These are phyloP conservation scores for Claviceps humidiphila DNA, from an alignment of 2,329 filamentous ascomycete species.

Conservation along the genomic window DNA sequence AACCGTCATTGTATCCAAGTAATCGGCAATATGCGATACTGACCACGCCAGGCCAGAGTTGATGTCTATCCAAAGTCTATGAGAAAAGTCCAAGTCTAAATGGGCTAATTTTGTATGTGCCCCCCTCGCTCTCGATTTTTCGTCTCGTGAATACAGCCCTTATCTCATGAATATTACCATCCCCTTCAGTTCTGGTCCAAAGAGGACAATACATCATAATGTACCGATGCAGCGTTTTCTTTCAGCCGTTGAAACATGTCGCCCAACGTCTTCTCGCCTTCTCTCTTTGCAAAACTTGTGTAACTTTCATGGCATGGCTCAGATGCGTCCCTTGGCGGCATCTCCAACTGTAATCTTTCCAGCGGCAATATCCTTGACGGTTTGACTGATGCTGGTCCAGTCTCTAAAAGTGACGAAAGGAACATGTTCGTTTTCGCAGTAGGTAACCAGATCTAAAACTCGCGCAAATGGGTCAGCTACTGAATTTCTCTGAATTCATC, in stretches of 20 bases:
- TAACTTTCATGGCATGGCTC: background rate
- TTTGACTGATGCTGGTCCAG: slow-evolving; percentile 66
- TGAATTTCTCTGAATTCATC: no score
- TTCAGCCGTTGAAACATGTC: background rate
- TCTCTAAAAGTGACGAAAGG: slow-evolving; percentile 81
- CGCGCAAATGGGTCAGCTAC: background rate
- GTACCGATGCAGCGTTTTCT: background rate
- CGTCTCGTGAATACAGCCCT: background rate
- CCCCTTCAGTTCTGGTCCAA: no score
- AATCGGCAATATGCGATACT: no score
- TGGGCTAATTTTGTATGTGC: background rate
- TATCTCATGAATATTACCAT: background rate
- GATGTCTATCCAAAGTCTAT: slow-evolving; percentile 4
- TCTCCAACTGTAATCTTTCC: slow-evolving; percentile 59
- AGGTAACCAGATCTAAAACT: slow-evolving; percentile 62
- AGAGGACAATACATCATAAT: no score
- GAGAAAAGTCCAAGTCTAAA: slow-evolving; percentile 1
- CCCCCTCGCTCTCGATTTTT: background rate
- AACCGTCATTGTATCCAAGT: background rate
- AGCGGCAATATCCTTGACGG: slow-evolving; percentile 63
- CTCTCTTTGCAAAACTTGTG: no score
- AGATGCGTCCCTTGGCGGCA: slow-evolving; percentile 42
- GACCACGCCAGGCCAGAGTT: background rate
- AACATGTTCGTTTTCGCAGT: slow-evolving; percentile 71
- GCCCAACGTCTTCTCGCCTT: no score